Percentiles rank a stretch among this genome's conserved stretches.
These are phyloP conservation scores for Rubia occidens DNA, from an alignment of 305 asterid species.

Conservation along the genomic window DNA sequence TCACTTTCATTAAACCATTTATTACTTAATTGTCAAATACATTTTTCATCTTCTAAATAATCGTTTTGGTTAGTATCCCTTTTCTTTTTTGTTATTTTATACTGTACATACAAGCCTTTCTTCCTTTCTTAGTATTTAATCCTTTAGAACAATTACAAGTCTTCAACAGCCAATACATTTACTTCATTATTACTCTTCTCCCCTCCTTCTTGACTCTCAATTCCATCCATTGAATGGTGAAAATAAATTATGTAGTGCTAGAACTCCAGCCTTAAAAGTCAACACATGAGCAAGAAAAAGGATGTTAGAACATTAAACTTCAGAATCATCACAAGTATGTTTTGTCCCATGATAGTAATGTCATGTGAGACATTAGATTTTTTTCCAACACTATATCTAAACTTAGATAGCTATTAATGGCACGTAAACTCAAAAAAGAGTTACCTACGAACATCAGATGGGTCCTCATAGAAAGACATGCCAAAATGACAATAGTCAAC, in stretches of 20 bases:
- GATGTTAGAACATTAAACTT: background rate
- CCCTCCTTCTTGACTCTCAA: background rate
- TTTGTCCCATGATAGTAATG: background rate
- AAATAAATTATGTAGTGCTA: slow-evolving; percentile 2
- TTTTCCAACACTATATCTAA: background rate
- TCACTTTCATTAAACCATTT: background rate
- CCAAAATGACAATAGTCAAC: slow-evolving; percentile 62
- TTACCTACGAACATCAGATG: slow-evolving; percentile 74
- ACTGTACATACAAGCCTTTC: background rate
- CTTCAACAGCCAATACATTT: background rate
- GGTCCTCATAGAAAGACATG: slow-evolving; percentile 46
- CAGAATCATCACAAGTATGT: background rate
- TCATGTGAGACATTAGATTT: background rate
- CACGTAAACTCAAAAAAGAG: slow-evolving; percentile 20
- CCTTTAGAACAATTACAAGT: background rate
- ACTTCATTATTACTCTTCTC: background rate
- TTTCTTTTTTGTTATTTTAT: background rate
- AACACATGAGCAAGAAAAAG: background rate
- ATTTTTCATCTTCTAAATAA: background rate
- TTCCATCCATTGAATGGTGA: background rate
- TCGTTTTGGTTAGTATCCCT: background rate
- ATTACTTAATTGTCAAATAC: background rate
- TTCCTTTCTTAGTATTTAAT: background rate
- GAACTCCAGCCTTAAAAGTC: background rate
- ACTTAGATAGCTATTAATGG: slow-evolving; percentile 12